Evolutionary conservation across 176 grass and related monocot genomes (phyloP).

Genomic region (Bonia amplexicaulis): DNA sequence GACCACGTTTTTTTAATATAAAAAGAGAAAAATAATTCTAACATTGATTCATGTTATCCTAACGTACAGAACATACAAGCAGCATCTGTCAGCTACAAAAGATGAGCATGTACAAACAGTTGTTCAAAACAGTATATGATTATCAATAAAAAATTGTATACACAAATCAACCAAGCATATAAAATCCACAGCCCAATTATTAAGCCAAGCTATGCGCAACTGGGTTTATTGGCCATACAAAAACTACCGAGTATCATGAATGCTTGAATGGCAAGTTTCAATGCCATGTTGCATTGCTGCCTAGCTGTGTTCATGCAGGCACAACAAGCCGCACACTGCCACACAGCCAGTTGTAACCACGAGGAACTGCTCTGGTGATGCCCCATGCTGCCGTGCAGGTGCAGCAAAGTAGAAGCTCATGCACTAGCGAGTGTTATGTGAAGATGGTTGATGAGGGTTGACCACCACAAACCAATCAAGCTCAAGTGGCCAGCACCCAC

Average conservation of each 20-base stretch:
- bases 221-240: neutral
- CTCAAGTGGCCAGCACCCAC: neutral
- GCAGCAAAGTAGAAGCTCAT: neutral
- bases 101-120: neutral
- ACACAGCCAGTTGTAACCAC: neutral
- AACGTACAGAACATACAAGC: neutral
- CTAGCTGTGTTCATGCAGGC: neutral
- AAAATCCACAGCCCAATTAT: neutral
- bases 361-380: neutral
- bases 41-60: neutral
- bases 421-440: neutral
- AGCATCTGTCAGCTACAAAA: neutral
- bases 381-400: neutral
- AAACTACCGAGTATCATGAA: neutral
- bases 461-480: neutral
- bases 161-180: neutral
- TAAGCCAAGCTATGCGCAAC: neutral
- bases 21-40: neutral
- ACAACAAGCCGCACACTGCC: neutral
- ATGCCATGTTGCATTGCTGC: neutral
- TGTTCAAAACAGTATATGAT: neutral
- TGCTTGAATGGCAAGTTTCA: neutral
- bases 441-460: neutral
- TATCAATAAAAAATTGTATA: neutral
- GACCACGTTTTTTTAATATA: neutral